Percentiles rank a stretch among this genome's conserved stretches.
phyloP scores from a whole-genome alignment of 768 basidiomycete species.

The Collybiopsis confluens region DNA sequence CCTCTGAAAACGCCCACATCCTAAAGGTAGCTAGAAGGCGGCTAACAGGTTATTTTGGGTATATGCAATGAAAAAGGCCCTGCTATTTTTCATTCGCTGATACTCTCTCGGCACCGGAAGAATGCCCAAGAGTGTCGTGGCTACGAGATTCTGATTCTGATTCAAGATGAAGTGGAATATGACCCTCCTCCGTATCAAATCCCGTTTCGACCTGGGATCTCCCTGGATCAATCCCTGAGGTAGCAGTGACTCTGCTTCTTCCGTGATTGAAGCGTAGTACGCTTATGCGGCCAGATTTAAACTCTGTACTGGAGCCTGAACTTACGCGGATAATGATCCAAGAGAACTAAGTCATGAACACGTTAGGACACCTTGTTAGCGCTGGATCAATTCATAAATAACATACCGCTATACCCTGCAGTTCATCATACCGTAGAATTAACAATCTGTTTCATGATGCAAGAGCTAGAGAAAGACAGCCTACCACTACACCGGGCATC shows the following conservation, averaged over 20 bases:
- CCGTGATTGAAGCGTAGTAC: background rate
- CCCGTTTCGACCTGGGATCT: background rate
- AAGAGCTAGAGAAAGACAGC: background rate
- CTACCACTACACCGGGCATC: background rate
- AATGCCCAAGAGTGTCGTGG: background rate
- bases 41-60: no score
- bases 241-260: background rate
- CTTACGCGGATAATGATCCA: conserved; percentile 1
- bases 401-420: background rate
- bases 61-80: no score
- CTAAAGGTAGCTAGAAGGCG: no score
- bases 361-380: background rate
- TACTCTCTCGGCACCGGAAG: no score
- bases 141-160: background rate
- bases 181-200: background rate
- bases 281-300: background rate
- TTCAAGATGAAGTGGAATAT: background rate
- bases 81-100: no score
- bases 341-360: background rate
- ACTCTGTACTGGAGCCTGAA: background rate
- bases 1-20: no score
- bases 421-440: background rate
- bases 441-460: background rate
- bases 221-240: background rate
- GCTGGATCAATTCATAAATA: background rate